phyloP scores from a whole-genome alignment of 371 early-diverging fungal genomes.

The Batrachochytrium dendrobatidis region DNA sequence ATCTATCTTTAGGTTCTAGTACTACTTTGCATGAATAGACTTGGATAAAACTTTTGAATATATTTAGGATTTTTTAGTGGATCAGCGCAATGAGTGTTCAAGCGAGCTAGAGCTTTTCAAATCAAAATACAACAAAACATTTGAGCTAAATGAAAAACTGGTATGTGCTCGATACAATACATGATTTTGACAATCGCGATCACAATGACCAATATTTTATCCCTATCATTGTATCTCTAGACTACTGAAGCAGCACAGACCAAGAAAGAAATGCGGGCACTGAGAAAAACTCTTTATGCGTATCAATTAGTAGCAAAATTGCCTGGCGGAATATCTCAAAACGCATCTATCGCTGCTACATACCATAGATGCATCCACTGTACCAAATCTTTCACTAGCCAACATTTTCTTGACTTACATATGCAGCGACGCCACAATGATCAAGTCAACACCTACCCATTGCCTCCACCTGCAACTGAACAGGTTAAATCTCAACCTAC shows the following conservation, averaged over 20 bases:
- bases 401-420: slow-evolving; percentile 34
- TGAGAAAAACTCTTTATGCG: slow-evolving; percentile 41
- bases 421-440: slow-evolving; percentile 39
- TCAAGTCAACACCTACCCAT: not conserved
- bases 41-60: slow-evolving; percentile 2
- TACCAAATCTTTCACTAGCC: slow-evolving; percentile 35
- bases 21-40: too few species aligned
- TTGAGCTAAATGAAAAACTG: too few species aligned
- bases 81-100: slow-evolving; percentile 1
- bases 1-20: not conserved
- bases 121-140: not conserved
- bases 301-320: slow-evolving; percentile 45
- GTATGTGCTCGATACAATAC: too few species aligned
- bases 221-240: slow-evolving; percentile 14
- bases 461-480: not conserved
- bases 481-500: not conserved
- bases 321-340: slow-evolving; percentile 19
- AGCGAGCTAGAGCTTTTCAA: not conserved
- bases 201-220: not conserved
- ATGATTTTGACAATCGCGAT: not conserved
- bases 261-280: slow-evolving; percentile 33
- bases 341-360: not conserved
- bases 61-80: slow-evolving; percentile 3
- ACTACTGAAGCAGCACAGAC: slow-evolving; percentile 16
- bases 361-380: slow-evolving; percentile 30